Evolutionary conservation across 257 asterid species (phyloP), one percentile per base, ranked within the genome.

Genomic region (Jasminum sambac): DNA sequence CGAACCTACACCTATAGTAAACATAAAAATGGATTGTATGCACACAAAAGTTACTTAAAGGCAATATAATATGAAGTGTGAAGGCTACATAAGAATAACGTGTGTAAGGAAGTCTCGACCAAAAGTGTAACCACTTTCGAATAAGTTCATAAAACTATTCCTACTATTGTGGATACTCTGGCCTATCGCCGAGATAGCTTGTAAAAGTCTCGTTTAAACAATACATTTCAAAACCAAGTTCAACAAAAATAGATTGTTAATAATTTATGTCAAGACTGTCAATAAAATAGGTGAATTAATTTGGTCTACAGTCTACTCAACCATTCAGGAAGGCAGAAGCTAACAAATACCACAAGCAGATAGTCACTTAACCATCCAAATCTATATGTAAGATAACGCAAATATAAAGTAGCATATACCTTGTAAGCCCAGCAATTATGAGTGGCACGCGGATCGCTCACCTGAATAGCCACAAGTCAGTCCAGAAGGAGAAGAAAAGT

Each of bases 341-440:
- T 38, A 37, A 34, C 61, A 69, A 37, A 44, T 23, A 12, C 55
- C 75, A 63, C 25, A 3, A n/a, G 37, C 40, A 52, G 50, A 37
- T 38, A 23, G 40, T 21, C 26, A 21, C 24, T 16, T 17, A 5
- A 67, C 68, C 41, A 52, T 9, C 41, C 30, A 9, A 48, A 75
- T 21, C 46, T n/a, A 75, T 34, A 55, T 55, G 62, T 17, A 59
- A 11, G 25, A 48, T 8, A 17, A 16, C 43, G 13, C 16, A 61
- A 36, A 62, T 16, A 73, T 14, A 65, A 65, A 67, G 13, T 16
- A 16, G 21, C 16, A 69, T 42, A 74, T 78, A 90, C 97, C 96
- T 93, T 89, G 84, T 90, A 93, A 24, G 97, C 97, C 98, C 98
- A 93, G 69, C 98, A 93, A 81, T 90, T 93, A 82, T 90, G 98